phyloP scores from a whole-genome alignment of 257 asterid genomes.

The Lithospermum erythrorhizon region DNA sequence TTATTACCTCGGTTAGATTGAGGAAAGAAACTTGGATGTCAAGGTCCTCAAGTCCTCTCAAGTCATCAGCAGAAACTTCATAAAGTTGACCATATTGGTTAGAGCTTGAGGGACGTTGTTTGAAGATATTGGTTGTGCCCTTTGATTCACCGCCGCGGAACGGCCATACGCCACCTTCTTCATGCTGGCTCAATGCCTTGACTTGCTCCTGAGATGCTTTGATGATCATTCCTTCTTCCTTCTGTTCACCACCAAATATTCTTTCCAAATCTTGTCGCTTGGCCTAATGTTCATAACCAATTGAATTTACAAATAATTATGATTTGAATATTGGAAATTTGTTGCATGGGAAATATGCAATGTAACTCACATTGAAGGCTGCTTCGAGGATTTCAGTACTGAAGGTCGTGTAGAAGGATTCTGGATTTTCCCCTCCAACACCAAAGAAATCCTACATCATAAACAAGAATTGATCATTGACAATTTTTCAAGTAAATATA shows the following conservation, averaged over 20 bases:
- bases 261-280: constrained; percentile 27
- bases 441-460: constrained; percentile 37
- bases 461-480: background rate
- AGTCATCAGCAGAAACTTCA: constrained; percentile 27
- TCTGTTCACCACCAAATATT: constrained; percentile 29
- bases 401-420: constrained; percentile 41
- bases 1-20: constrained; percentile 40
- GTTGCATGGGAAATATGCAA: background rate
- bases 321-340: background rate
- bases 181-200: constrained; percentile 36
- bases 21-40: constrained; percentile 33
- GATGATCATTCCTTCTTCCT: constrained; percentile 33
- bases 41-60: constrained; percentile 30
- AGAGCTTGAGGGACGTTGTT: constrained; percentile 21
- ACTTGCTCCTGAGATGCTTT: constrained; percentile 57
- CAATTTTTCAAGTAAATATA: background rate
- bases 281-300: constrained; percentile 13
- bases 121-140: constrained; percentile 26
- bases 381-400: constrained; percentile 58
- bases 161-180: constrained; percentile 59
- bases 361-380: constrained; percentile 41
- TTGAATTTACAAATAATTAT: background rate
- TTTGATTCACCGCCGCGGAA: constrained; percentile 46
- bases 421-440: constrained; percentile 46
- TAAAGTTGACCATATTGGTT: constrained; percentile 50